Conservation (phyloP, 2,329 filamentous ascomycete species). For the Parasarocladium wereldwijsianum region DNA sequence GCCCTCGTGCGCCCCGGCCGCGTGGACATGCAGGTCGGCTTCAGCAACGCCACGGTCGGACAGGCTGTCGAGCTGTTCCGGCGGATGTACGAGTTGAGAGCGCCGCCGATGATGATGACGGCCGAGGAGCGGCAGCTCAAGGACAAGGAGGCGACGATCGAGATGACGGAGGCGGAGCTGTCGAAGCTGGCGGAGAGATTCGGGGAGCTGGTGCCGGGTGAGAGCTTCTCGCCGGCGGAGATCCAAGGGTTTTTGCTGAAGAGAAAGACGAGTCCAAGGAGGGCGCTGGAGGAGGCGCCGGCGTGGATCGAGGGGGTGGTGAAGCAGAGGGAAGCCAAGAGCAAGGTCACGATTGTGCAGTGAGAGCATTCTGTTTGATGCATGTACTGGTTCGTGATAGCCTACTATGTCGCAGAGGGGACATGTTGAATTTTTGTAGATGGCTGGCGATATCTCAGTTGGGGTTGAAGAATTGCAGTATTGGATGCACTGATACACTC, state of each 20-base stretch:
- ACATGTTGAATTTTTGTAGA: too few relatives aligned
- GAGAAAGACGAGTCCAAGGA: slow-evolving; percentile 41
- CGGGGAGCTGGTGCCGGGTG: slow-evolving; percentile 34
- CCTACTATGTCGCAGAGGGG: too few relatives aligned
- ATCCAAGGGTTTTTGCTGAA: slow-evolving; percentile 52
- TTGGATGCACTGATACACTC: too few relatives aligned
- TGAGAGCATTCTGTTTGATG: slow-evolving; percentile 12
- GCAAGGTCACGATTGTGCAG: slow-evolving; percentile 33
- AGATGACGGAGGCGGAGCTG: slow-evolving; percentile 23
- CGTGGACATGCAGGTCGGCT: slow-evolving; percentile 55
- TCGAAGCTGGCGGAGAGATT: slow-evolving; percentile 31
- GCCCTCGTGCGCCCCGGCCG: slow-evolving; percentile 61
- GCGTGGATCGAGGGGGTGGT: slow-evolving; percentile 37
- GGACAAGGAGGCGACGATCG: slow-evolving; percentile 15
- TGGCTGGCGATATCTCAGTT: too few relatives aligned
- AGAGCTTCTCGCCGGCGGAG: slow-evolving; percentile 41
- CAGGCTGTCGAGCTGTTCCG: slow-evolving; percentile 45
- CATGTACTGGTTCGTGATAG: not conserved
- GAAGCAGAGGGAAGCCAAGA: slow-evolving; percentile 33
- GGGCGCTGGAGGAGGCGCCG: slow-evolving; percentile 36
- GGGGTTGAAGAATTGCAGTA: too few relatives aligned
- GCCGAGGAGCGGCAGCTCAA: slow-evolving; percentile 6
- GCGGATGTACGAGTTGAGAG: slow-evolving; percentile 40
- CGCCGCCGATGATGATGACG: slow-evolving; percentile 2
- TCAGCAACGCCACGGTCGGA: slow-evolving; percentile 38